Base-by-base conservation (phyloP, 1,139 yeast species). In the Blastobotrys elegans region DNA sequence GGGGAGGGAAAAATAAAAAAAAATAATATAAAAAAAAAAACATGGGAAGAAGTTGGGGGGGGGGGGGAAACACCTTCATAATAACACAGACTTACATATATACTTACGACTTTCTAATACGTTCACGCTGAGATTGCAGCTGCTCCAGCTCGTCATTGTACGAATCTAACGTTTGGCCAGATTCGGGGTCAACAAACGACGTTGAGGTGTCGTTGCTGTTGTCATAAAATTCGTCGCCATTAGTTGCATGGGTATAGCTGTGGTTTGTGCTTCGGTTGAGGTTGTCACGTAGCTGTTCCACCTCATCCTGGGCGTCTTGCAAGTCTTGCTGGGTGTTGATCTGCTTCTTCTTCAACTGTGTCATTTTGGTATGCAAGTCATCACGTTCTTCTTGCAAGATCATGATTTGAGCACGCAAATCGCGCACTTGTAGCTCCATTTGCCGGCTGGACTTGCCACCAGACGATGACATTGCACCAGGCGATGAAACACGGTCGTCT, bases 311-410 rank as follows among this genome's bases (percentile, higher is more conserved):
- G 1, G 58, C 55, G 17, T 60, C 62, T 27, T 56, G 55, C 40
- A 63, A 43, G 40, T 63, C 67, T 35, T 59, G 60, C 14, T 48
- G 50, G 37, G 56, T 49, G 27, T 61, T 61, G 46, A 66, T 60
- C 20, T 67, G 65, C 46, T 63, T 63, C 61, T 66, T 68, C 53
- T 67, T 66, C 35, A 66, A 55, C 39, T 57, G 61, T 40, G 57
- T 51, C 10, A 63, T 53, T 40, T 53, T 57, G 18, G 81, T 82
- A 59, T 84, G 83, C 63, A 86, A 70, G 58, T 82, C 85, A 61
- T 88, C 94, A 56, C 95, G 77, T 66, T 88, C 96, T 66, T 87
- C 92, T 57, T 81, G 82, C 58, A 84, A 74, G 53, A 88, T 84
- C 57, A 77, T 84, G 58, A 88, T 71, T 62, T 87, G 95, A 1